Base-by-base conservation (phyloP, 2,329 filamentous ascomycete genomes). In the Colletotrichum sp. region DNA sequence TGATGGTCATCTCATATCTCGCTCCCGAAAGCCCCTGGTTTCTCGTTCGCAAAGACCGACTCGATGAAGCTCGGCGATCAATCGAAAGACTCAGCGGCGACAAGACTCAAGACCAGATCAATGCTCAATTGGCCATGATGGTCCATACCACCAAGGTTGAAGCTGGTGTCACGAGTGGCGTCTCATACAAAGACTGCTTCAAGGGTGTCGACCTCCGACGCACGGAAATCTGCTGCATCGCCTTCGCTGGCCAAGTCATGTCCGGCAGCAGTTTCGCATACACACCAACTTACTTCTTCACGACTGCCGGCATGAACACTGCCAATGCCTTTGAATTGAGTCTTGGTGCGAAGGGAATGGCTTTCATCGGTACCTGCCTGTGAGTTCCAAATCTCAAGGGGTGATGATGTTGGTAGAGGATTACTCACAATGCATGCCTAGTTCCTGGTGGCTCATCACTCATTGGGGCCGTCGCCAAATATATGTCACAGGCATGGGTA, bases 131-230 rank as follows among this genome's bases (percentile, higher is more conserved):
- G 7, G 80, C 80, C 6, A 80, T 81, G 77, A 81, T 81, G 70
- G 67, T 79, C 21, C 79, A 81, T 58, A 81, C 80, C 4, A 85
- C 87, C 69, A 83, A 84, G 78, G 79, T 87, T 16, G 87, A 89
- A 78, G 81, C 83, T 38, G 80, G 82, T n/a, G 79, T 84, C 43
- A 83, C 83, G 1, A 78, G 78, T 3, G 87, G 87, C 4, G 84
- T 84, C 2, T 83, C 80, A 0, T 90, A 90, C 77, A 64, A 79
- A 30, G 87, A 89, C 79, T 89, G 87, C 77, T 89, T 90, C 80
- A 84, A 83, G 36, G 85, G 85, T 14, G 78, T 81, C 7, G 86
- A 90, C 72, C 79, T 86, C 6, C 83, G 87, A 1, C 82, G 87
- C 28, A 88, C 86, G 1, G 86, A 87, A 72, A 86, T 88, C 28